phyloP scores from a whole-genome alignment of 805 yeast genomes.

The Torulaspora franciscae region DNA sequence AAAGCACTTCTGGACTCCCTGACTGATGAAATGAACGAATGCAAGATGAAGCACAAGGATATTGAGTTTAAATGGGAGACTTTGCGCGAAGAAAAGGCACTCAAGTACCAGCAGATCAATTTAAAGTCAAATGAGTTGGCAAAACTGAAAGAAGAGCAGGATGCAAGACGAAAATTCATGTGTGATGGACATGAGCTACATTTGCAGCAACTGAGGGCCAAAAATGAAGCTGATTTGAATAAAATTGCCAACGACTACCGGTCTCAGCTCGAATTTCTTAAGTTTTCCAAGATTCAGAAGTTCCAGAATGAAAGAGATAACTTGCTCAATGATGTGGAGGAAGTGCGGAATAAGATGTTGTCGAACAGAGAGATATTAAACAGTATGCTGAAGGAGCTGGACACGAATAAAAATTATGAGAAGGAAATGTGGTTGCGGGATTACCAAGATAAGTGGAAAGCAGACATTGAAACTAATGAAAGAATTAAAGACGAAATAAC shows the following conservation, averaged over 20 bases:
- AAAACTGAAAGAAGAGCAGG: constrained; percentile 30
- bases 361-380: constrained; percentile 21
- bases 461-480: constrained; percentile 31
- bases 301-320: constrained; percentile 32
- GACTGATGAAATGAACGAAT: constrained; percentile 23
- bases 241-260: constrained; percentile 35
- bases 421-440: constrained; percentile 28
- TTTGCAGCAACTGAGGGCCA: constrained; percentile 32
- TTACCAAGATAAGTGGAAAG: constrained; percentile 28
- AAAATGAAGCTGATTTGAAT: constrained; percentile 38
- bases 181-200: constrained; percentile 35
- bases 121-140: constrained; percentile 33
- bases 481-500: constrained; percentile 26
- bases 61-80: constrained; percentile 29
- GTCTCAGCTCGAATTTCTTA: constrained; percentile 38
- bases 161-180: constrained; percentile 23
- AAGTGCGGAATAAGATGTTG: constrained; percentile 25
- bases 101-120: constrained; percentile 27
- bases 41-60: constrained; percentile 20
- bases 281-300: constrained; percentile 35
- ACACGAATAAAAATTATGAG: constrained; percentile 13
- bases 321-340: constrained; percentile 31
- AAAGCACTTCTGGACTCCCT: constrained; percentile 26
- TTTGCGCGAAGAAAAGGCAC: constrained; percentile 26
- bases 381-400: constrained; percentile 19